Conservation (phyloP, 176 grass and related monocot species). For the Saccharum spontaneum region DNA sequence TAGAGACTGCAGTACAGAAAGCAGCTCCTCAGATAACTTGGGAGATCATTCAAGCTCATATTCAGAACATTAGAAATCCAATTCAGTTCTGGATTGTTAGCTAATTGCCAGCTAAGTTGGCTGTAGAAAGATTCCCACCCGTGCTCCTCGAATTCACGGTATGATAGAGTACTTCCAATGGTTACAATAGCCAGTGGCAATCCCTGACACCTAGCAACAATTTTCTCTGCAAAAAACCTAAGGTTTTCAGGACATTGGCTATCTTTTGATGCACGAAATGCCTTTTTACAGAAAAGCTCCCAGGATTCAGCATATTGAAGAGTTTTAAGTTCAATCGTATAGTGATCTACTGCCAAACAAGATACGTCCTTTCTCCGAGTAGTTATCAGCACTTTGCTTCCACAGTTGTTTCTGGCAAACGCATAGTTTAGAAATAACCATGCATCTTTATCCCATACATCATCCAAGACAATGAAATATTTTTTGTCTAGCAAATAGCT, state of each 20-base stretch:
- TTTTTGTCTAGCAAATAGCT: slow-evolving; percentile 27
- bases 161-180: slow-evolving; percentile 38
- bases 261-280: slow-evolving; percentile 20
- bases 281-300: slow-evolving; percentile 46
- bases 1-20: slow-evolving; percentile 43
- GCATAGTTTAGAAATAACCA: slow-evolving; percentile 29
- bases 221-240: slow-evolving; percentile 23
- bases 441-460: slow-evolving; percentile 42
- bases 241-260: slow-evolving; percentile 12
- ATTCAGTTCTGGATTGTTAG: slow-evolving; percentile 25
- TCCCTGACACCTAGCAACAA: slow-evolving; percentile 45
- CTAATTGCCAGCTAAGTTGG: slow-evolving; percentile 38
- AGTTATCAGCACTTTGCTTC: slow-evolving; percentile 49
- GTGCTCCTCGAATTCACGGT: background rate
- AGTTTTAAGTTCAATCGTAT: slow-evolving; percentile 1
- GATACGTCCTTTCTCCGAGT: slow-evolving; percentile 38
- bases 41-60: slow-evolving; percentile 38
- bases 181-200: slow-evolving; percentile 40
- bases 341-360: slow-evolving; percentile 2
- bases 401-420: slow-evolving; percentile 16
- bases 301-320: slow-evolving; percentile 32
- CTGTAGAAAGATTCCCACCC: slow-evolving; percentile 30
- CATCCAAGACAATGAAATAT: slow-evolving; percentile 51
- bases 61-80: slow-evolving; percentile 22
- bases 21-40: slow-evolving; percentile 41